Percentiles rank a stretch among this genome's conserved stretches.
These are phyloP conservation scores for Fusarium sp. DNA, from an alignment of 2,329 filamentous ascomycete species.

Conservation along the genomic window DNA sequence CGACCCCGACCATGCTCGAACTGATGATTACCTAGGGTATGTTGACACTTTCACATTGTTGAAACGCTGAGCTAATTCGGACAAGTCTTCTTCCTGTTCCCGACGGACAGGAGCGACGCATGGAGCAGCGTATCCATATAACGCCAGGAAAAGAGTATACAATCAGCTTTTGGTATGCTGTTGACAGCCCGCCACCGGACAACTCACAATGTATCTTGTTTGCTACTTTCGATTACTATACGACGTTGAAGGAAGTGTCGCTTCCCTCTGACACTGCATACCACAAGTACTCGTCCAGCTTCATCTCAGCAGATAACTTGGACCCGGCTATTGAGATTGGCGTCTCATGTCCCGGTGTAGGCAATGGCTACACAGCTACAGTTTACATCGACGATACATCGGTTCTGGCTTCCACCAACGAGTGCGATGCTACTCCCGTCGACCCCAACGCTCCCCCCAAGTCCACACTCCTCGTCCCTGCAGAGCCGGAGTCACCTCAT, in stretches of 20 bases:
- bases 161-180: conserved; percentile 5
- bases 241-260: background rate
- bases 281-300: background rate
- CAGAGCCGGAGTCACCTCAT: background rate
- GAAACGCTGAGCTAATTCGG: accelerated
- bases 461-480: background rate
- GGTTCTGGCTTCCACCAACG: background rate
- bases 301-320: conserved; percentile 13
- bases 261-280: background rate
- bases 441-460: background rate
- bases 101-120: background rate
- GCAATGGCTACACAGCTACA: background rate
- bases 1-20: background rate
- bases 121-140: conserved; percentile 13
- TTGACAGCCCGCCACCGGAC: background rate
- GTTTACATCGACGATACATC: conserved; percentile 2
- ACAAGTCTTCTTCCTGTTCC: background rate
- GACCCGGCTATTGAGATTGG: conserved; percentile 13
- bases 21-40: background rate
- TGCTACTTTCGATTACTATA: conserved; percentile 19
- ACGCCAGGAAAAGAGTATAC: background rate
- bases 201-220: background rate
- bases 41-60: accelerated
- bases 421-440: background rate
- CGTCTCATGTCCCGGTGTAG: background rate